Base-by-base conservation (phyloP, 2,329 filamentous ascomycete species). In the Botrytis squamosa region DNA sequence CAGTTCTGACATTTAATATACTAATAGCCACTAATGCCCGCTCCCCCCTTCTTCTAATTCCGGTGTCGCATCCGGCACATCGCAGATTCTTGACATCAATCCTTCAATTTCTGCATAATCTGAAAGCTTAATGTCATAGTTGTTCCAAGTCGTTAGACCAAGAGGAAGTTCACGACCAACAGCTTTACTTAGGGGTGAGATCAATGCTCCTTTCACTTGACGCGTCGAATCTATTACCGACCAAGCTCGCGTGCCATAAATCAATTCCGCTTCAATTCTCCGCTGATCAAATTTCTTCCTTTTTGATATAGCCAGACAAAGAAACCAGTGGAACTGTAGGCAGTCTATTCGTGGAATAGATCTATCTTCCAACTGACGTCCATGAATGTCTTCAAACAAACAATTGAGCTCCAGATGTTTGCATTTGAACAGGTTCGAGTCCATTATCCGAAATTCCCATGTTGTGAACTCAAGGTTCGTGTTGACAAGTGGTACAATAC, bases 381-480 rank as follows among this genome's bases (percentile, higher is more conserved):
- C 25, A 44, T 42, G 38, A 42, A 64, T 29, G 4, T 29, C 7
- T 3, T 20, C 3, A 5, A 64, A 64, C 5, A 18, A 20, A 64
- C 60, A 44, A 10, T 14, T 9, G 3, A 29, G 38, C 25, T 29
- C 25, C 7, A 42, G 14, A 29, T 29, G 14, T 7, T 7, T 20
- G 22, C 38, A 20, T 8, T 42, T 4, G 16, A 42, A 64, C n/a
- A 42, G 14, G 4, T 29, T 64, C 38, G 7, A 44, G 16, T 64
- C 60, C 60, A 64, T 29, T 2, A 44, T 25, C 38, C 60, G 60
- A 4, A 64, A 1, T 29, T 42, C 7, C 25, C 59, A 60, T 22
- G 0, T 6, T 0, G 20, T 60, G 5, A 40, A 18, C 16, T 25
- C 7, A 16, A 29, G 4, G 12, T 20, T 1, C 4, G 2, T 4